phyloP scores from a whole-genome alignment of 805 yeast species.

The Yamadazyma tumulicola region DNA sequence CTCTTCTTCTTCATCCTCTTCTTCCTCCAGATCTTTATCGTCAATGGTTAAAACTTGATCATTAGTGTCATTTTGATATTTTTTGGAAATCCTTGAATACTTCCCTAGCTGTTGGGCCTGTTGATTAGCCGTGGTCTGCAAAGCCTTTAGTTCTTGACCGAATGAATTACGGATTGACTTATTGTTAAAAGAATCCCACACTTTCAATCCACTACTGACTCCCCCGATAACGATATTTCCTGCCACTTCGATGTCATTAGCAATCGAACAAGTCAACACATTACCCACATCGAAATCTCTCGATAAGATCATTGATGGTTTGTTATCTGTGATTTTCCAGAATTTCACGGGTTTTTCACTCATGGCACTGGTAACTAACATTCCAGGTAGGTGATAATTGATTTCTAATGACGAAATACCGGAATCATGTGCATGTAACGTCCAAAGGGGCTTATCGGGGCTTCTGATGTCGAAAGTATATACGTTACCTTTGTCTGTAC shows the following conservation, averaged over 20 bases:
- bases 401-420: constrained; percentile 82
- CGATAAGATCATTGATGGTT: constrained; percentile 83
- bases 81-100: constrained; percentile 73
- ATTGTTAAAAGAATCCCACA: constrained; percentile 91
- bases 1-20: constrained; percentile 25
- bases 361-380: constrained; percentile 85
- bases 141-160: constrained; percentile 49
- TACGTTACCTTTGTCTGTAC: constrained; percentile 87
- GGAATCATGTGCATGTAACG: constrained; percentile 93
- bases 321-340: constrained; percentile 65
- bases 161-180: constrained; percentile 70
- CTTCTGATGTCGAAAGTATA: constrained; percentile 84
- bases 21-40: constrained; percentile 54
- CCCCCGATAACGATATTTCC: constrained; percentile 89
- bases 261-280: constrained; percentile 77
- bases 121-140: constrained; percentile 56
- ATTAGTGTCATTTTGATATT: constrained; percentile 48
- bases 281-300: constrained; percentile 95
- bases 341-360: constrained; percentile 82
- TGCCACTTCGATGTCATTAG: constrained; percentile 80
- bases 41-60: constrained; percentile 54
- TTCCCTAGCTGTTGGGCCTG: constrained; percentile 54
- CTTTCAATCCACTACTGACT: constrained; percentile 73
- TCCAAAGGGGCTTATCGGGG: constrained; percentile 77
- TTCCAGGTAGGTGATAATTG: constrained; percentile 63